Base-by-base conservation (phyloP, 768 basidiomycete genomes). In the Mycena latifolia region DNA sequence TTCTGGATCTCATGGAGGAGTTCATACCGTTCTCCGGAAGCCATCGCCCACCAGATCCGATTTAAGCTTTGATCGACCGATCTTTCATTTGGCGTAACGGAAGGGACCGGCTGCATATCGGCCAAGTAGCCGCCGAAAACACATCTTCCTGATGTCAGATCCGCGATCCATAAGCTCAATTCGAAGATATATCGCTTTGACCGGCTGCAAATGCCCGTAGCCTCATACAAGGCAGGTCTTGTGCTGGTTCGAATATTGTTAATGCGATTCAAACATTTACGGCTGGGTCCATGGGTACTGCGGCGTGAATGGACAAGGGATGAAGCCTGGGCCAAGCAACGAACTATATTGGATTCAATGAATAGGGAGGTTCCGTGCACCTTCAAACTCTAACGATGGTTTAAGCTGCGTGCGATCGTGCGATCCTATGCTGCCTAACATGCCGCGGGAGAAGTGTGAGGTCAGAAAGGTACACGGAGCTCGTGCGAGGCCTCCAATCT, bases 331-430 rank as follows among this genome's bases (percentile, higher is more conserved):
- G 6, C 17, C 10, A 48, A 25, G 27, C 37, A n/a, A 51, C 28
- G n/a, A 43, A 51, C 39, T 39, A 33, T 6, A 35, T 52, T 43
- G 50, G 29, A 43, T 33, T 25, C 48, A 52, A 29, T 29, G n/a
- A 5, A 2, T 18, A 39, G 50, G 59, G 27, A 43, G 11, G 22
- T 29, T 31, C 59, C 41, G 39, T 14, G 12, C 27, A 39, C 27
- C 5, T 39, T 43, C 43, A 45, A 61, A 53, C 41, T 61, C 59
- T 56, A 45, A 46, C 12, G 25, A 45, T 45, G 43, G 43, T 45
- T 45, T 22, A n/a, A 45, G 43, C 43, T 45, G 15, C n/a, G 43
- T n/a, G 7, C 18, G 10, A 39, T 6, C 37, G 8, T 18, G 10
- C 17, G 37, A 15, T 45, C 4, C 7, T n/a, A 35, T 6, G 33